Percentiles rank a stretch among this genome's conserved stretches.
Conservation (phyloP, 2,329 filamentous ascomycete species). For the Cladosporium colombiae region DNA sequence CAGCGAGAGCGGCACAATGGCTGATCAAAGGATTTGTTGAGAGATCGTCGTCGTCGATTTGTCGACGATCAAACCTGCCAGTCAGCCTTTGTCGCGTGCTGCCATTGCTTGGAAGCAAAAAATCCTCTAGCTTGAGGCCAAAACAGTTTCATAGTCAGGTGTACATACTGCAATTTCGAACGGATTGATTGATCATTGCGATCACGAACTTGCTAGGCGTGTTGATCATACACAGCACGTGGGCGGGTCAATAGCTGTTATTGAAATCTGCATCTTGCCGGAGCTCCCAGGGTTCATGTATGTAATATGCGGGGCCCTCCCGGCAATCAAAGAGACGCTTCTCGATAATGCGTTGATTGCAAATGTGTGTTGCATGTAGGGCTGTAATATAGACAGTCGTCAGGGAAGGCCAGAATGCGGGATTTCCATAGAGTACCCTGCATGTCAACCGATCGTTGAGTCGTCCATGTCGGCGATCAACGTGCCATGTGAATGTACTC, state of each 20-base stretch:
- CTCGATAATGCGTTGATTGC: background rate
- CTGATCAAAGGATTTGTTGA: background rate
- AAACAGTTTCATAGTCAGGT: background rate
- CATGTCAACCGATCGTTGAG: background rate
- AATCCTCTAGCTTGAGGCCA: background rate
- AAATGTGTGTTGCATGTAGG: background rate
- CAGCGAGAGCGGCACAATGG: background rate
- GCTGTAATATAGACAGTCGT: background rate
- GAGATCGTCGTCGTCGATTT: background rate
- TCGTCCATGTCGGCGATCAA: background rate
- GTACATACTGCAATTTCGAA: background rate
- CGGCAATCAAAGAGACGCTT: background rate
- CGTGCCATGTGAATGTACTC: background rate
- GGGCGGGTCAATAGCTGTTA: background rate
- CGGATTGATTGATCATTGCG: background rate
- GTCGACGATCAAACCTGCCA: background rate
- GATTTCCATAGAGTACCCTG: background rate
- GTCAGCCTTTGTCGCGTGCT: background rate
- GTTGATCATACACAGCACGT: background rate
- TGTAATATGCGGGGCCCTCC: background rate
- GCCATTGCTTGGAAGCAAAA: background rate
- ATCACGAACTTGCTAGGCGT: background rate
- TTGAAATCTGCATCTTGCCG: background rate
- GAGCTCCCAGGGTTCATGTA: background rate
- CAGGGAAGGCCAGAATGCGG: background rate